Percentiles rank a stretch among this genome's conserved stretches.
Evolutionary conservation across 257 asterid genomes (phyloP).

Genomic region (Cordia subcordata): DNA sequence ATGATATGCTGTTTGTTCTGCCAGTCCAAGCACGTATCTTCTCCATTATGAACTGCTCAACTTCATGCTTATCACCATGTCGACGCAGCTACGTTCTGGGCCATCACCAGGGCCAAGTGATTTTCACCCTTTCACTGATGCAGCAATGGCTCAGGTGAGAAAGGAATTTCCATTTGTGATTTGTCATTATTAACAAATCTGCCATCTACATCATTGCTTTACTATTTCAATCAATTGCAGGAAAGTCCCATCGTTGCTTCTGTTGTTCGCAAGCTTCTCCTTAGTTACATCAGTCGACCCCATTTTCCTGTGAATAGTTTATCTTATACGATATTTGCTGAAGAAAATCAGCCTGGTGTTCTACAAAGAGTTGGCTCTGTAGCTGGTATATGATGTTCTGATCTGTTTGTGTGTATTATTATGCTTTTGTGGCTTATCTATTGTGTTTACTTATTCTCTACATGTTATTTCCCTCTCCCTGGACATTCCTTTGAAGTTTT

Average conservation of each 20-base stretch:
- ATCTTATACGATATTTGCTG: constrained; percentile 53
- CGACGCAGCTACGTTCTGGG: constrained; percentile 94
- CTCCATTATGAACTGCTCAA: constrained; percentile 82
- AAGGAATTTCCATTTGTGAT: not conserved
- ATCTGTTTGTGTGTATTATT: not conserved
- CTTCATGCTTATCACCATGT: constrained; percentile 69
- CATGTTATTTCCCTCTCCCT: constrained; percentile 10
- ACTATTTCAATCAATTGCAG: constrained; percentile 36
- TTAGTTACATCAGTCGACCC: constrained; percentile 67
- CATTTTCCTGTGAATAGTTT: constrained; percentile 43
- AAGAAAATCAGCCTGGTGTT: constrained; percentile 72
- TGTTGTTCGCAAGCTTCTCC: constrained; percentile 60
- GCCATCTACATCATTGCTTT: constrained; percentile 1
- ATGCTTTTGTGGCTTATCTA: not conserved
- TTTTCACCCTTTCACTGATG: constrained; percentile 82
- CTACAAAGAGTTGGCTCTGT: constrained; percentile 88
- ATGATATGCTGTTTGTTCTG: constrained; percentile 22
- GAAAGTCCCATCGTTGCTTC: constrained; percentile 61
- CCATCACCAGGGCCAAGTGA: constrained; percentile 89
- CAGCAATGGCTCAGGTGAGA: constrained; percentile 78
- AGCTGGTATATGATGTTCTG: constrained; percentile 57
- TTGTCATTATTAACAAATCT: constrained; percentile 1
- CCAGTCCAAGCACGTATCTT: constrained; percentile 64
- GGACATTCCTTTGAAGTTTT: not conserved
- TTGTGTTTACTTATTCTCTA: constrained; percentile 6